Conservation (phyloP, 192 early-diverging fungal genomes). For the Backusella luteola region DNA sequence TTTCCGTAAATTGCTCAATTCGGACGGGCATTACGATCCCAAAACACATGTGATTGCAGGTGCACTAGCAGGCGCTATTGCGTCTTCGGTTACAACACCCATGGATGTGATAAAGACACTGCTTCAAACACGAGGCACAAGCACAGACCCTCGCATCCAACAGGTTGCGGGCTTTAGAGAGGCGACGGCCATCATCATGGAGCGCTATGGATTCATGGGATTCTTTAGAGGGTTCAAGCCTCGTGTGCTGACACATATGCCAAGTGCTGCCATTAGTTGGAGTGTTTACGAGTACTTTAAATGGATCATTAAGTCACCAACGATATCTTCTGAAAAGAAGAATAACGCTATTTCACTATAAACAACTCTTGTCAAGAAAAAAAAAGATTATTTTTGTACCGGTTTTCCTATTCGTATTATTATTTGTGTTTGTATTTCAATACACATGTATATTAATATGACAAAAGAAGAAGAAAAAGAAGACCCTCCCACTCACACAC, state of each 20-base stretch:
- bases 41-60: constrained; percentile 83
- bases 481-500: no score
- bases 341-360: neutral
- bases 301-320: constrained; percentile 40
- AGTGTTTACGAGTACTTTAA: constrained; percentile 88
- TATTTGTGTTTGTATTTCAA: no score
- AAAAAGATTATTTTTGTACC: neutral
- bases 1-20: constrained; percentile 81
- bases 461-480: neutral
- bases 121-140: constrained; percentile 87
- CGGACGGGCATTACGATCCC: constrained; percentile 80
- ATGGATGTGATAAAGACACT: constrained; percentile 97
- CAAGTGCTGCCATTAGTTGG: constrained; percentile 94
- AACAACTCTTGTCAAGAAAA: neutral
- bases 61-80: constrained; percentile 85
- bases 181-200: constrained; percentile 75
- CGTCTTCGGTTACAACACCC: constrained; percentile 86
- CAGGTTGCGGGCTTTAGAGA: constrained; percentile 67
- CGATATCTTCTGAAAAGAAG: neutral
- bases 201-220: constrained; percentile 70
- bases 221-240: constrained; percentile 81
- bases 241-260: constrained; percentile 87
- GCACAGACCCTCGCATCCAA: constrained; percentile 67
- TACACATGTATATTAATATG: neutral
- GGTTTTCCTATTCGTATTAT: neutral